A percentile compares a stretch with the other conserved stretches of the same genome.
Evolutionary conservation across 2,329 filamentous ascomycete genomes (phyloP).

Genomic region (Phyllosticta paracitricarpa): DNA sequence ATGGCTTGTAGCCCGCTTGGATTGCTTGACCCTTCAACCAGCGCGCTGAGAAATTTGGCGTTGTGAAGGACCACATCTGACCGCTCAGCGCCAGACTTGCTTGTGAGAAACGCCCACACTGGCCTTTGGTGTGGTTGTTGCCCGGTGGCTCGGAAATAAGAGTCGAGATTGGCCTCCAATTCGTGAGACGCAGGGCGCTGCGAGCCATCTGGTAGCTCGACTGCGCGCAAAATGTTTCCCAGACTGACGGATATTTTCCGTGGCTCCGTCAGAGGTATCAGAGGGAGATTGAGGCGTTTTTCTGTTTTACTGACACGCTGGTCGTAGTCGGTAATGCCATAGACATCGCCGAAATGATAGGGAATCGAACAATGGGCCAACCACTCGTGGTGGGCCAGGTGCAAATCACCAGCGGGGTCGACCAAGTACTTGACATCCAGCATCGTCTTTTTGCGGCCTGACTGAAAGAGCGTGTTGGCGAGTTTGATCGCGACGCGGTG

Average conservation of each 20-base stretch:
- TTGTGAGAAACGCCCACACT: conserved; percentile 60
- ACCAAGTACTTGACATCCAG: background rate
- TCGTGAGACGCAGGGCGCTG: conserved; percentile 58
- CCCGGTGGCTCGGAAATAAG: conserved; percentile 40
- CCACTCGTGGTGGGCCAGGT: background rate
- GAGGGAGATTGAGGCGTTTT: conserved; percentile 28
- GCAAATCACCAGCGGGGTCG: background rate
- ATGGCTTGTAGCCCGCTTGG: background rate
- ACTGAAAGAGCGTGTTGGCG: conserved; percentile 70
- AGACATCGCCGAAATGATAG: conserved; percentile 11
- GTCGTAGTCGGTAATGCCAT: conserved; percentile 10
- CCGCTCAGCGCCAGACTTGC: background rate
- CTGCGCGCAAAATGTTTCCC: conserved; percentile 66
- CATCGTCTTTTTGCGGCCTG: conserved; percentile 38
- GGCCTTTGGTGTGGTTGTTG: conserved; percentile 42
- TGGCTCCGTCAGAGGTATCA: conserved; percentile 54
- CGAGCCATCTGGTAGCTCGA: conserved; percentile 39
- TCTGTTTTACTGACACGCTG: conserved; percentile 9
- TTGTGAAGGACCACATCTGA: background rate
- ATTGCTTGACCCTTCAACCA: background rate
- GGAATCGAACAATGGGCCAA: background rate
- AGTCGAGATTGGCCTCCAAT: conserved; percentile 55
- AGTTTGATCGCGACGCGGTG: conserved; percentile 47
- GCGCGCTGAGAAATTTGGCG: background rate
- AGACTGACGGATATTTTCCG: conserved; percentile 55